Base-by-base conservation (phyloP, 2,329 filamentous ascomycete genomes). In the Setomelanomma holmii region DNA sequence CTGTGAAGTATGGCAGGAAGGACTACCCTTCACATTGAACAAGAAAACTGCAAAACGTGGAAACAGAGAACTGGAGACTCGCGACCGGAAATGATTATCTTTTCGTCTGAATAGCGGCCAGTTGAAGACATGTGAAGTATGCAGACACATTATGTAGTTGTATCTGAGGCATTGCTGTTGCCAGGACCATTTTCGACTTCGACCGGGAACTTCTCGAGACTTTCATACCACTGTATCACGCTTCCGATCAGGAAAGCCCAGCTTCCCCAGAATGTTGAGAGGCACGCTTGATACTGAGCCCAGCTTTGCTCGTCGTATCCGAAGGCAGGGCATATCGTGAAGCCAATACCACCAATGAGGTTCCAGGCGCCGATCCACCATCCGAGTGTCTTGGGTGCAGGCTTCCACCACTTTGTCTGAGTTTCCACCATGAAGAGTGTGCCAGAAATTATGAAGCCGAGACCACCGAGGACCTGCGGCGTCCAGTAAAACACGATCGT, bases 341-440 rank as follows among this genome's bases (percentile, higher is more conserved):
- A 89, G 0, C 86, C 86, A 20, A 88, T 62, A 1, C 82, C 82
- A 1, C 87, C 87, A 17, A 89, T 74, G 2, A 87, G 68, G 60
- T 89, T 89, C 85, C 86, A 89, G 7, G 82, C 69, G 0, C 85
- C 86, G 58, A 89, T 82, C 68, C 89, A 85, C 87, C 86, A 89
- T 3, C 86, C 86, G 1, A 89, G 76, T 0, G 84, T 75, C 3
- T 70, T 65, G 3, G 76, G 77, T 0, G 84, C 83, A 0, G 87
- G 86, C 11, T 76, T 73, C 60, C 83, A 89, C 86, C 87, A 89
- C 40, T 77, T 80, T 35, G 78, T 67, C 69, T 89, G 86, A 2
- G 85, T 87, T 69, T 89, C 87, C 6, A 89, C 63, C 80, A 88
- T 88, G 70, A 88, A 89, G 1, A 89, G 71, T 2, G 75, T 63